Evolutionary conservation across 208 protist species (phyloP).

Genomic region (Crithidia acanthocephali): DNA sequence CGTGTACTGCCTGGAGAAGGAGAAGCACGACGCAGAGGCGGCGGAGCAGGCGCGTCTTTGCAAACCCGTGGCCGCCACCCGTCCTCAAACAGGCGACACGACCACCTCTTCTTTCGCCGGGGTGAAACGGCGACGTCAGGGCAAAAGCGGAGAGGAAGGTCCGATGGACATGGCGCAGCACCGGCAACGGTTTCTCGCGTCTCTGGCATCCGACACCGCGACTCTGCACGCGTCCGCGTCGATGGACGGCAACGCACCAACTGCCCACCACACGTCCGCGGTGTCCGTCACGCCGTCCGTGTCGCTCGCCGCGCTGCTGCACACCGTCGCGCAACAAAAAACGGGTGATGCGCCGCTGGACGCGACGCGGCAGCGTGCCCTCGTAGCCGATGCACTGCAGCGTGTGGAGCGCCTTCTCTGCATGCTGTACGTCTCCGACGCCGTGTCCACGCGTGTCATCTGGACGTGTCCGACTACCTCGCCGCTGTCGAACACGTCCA

Average conservation of each 20-base stretch:
- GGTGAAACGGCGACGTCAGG: no score
- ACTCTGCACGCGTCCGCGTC: no score
- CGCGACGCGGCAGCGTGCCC: constrained; percentile 9
- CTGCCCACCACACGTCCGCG: no score
- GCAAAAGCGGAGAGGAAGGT: no score
- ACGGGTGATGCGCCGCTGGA: background rate
- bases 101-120: no score
- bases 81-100: no score
- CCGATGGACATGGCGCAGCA: no score
- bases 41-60: background rate
- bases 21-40: background rate
- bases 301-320: background rate
- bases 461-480: constrained; percentile 13
- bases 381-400: constrained; percentile 28
- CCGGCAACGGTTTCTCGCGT: no score
- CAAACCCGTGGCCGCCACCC: no score
- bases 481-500: background rate
- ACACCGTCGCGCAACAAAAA: background rate
- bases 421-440: constrained; percentile 34
- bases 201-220: no score
- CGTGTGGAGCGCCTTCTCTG: constrained; percentile 35
- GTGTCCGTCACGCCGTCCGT: background rate
- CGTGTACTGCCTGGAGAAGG: constrained; percentile 16
- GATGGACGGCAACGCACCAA: no score
- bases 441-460: constrained; percentile 33